Conservation (phyloP, 129 eudicot species). For the Flaveria linearis region DNA sequence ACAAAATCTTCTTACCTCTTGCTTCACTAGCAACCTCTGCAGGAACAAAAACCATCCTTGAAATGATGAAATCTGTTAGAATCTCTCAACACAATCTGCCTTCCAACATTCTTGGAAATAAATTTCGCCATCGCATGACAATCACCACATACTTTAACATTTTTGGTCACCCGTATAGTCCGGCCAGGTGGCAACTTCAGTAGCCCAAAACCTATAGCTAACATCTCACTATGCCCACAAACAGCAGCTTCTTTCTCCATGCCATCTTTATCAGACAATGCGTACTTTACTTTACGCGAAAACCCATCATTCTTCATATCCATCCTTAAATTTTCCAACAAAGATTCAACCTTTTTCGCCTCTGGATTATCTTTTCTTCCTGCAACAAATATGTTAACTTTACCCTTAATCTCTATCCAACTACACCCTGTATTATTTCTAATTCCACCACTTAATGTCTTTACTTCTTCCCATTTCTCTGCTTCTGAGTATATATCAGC, state of each 20-base stretch:
- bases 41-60: slow-evolving; percentile 71
- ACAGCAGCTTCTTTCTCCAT: slow-evolving; percentile 50
- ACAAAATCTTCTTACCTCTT: slow-evolving; percentile 4
- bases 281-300: slow-evolving; percentile 30
- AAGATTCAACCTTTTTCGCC: slow-evolving; percentile 35
- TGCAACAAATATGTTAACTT: slow-evolving; percentile 50
- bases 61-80: slow-evolving; percentile 66
- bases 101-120: slow-evolving; percentile 53
- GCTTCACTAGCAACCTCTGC: slow-evolving; percentile 58
- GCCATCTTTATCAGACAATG: slow-evolving; percentile 39
- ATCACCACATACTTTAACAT: slow-evolving; percentile 48
- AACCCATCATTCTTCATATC: slow-evolving; percentile 49
- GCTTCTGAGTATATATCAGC: slow-evolving; percentile 61
- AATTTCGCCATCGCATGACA: slow-evolving; percentile 74
- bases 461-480: slow-evolving; percentile 63
- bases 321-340: slow-evolving; percentile 38
- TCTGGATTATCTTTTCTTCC: slow-evolving; percentile 47
- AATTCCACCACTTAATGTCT: slow-evolving; percentile 42
- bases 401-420: slow-evolving; percentile 69
- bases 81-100: slow-evolving; percentile 67
- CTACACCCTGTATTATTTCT: slow-evolving; percentile 53
- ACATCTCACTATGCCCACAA: slow-evolving; percentile 70
- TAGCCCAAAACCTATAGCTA: slow-evolving; percentile 65
- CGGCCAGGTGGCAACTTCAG: slow-evolving; percentile 52
- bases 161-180: slow-evolving; percentile 63